Evolutionary conservation across 352 stramenopile genomes (phyloP), one percentile per base, ranked within the genome.

Genomic region (Thalassiosira hispida): DNA sequence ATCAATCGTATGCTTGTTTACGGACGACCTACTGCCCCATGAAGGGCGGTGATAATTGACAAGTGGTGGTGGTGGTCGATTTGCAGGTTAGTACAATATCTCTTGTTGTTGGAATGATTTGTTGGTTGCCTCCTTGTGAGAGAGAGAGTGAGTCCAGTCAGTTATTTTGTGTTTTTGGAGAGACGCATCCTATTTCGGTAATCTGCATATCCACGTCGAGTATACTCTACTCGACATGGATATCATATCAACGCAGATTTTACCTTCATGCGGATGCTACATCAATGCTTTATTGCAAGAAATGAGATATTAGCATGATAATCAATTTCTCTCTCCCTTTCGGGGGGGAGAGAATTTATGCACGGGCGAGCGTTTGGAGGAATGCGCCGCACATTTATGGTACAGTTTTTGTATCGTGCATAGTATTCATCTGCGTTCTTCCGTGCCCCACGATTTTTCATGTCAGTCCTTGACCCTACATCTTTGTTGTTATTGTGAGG

Each of bases 391-490:
- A 31, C 57, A 51, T 11, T 42, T 9, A 66, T 66, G n/a, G 57
- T 66, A 66, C 57, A 66, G 57, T 66, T 47, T 47, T 66, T 66
- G 57, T 66, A 66, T 11, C 33, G 57, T 61, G 52, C 35, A 49
- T 35, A 31, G 57, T 35, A 66, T 66, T 66, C 20, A 51, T 38
- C 9, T 20, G 9, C 35, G 20, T 66, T 53, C 31, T 23, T 53
- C 52, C 38, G 31, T 53, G 57, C 57, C 57, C 57, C 33, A 49
- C 57, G 57, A 49, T 42, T 66, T 66, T 49, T 22, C 12, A 53
- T 66, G 57, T 66, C 57, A 66, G 57, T 66, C 57, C 57, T 66
- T 35, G 57, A 66, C 57, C 57, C 57, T 66, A 66, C 51, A 66
- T 83, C n/a, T n/a, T n/a, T n/a, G n/a, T n/a, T n/a, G n/a, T n/a